Evolutionary conservation across 177 flowering plant species (phyloP), one percentile per base, ranked within the genome.

Genomic region (Telopea speciosissima): DNA sequence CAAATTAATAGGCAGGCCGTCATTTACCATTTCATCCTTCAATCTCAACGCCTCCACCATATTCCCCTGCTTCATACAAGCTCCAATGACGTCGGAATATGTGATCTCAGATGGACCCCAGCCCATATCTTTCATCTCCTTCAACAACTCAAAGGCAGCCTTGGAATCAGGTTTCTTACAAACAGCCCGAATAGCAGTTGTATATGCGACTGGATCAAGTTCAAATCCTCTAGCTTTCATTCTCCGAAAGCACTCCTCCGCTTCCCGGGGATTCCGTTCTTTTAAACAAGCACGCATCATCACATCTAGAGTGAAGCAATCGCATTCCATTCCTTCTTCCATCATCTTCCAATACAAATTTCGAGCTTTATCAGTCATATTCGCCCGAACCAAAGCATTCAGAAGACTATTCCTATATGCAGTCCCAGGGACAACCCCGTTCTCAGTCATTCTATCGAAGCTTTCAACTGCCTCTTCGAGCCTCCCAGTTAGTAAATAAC

Each of bases 41-140:
- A 88, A 56, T 67, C 76, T 81, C 67, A 90, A 73, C 13, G 96
- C 96, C 62, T 82, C 87, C 11, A 26, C 74, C 80, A 90, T 49
- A 73, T 87, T 83, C 54, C 85, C 78, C 40, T 87, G 84, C 84
- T 83, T 89, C 71, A 82, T 83, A 80, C 86, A 87, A 45, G 87
- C 90, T 52, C 65, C 83, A 66, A 92, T 85, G 9, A 84, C 78
- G 66, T 69, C 33, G 1, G 86, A 72, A 72, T 61, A 92, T 0
- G 86, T 77, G 28, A 68, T 72, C 71, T 82, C 82, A 23, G 84
- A 78, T 19, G 94, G 94, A 78, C 80, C 68, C 84, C 76, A 82
- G 0, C 87, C 84, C 83, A 24, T 81, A 21, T 68, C 77, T 72
- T 83, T 88, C 91, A 92, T 89, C 81, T 93, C 95, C 77, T 73